Conservation (phyloP, 2,329 filamentous ascomycete species). For the Juglanconis oblonga region DNA sequence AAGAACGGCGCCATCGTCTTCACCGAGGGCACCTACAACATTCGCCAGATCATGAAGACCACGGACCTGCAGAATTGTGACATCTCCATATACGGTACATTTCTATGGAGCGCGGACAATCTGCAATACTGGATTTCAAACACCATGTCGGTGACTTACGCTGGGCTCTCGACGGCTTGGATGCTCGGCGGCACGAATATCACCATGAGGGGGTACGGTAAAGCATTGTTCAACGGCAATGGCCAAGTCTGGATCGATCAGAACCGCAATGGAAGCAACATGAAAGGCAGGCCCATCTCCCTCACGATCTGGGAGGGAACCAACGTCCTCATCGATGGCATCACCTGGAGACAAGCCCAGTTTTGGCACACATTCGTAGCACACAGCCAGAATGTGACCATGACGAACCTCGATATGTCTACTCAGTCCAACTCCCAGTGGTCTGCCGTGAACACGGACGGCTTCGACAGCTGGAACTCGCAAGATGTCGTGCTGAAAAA, state of each 20-base stretch:
- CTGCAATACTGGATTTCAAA: constrained; percentile 47
- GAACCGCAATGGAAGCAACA: constrained; percentile 38
- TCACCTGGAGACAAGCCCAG: constrained; percentile 42
- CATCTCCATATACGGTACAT: constrained; percentile 45
- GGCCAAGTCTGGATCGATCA: constrained; percentile 44
- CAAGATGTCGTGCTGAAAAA: constrained; percentile 42
- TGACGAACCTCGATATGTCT: constrained; percentile 52
- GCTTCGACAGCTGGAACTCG: constrained; percentile 49
- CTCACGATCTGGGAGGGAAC: constrained; percentile 43
- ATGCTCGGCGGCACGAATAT: constrained; percentile 48
- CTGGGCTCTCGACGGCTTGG: constrained; percentile 48
- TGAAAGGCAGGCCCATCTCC: constrained; percentile 41
- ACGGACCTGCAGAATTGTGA: constrained; percentile 42
- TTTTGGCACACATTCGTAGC: constrained; percentile 49
- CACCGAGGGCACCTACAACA: constrained; percentile 44
- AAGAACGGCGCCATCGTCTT: constrained; percentile 49
- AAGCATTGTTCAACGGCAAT: constrained; percentile 43
- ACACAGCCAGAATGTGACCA: constrained; percentile 46
- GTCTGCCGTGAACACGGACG: constrained; percentile 48
- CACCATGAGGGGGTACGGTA: constrained; percentile 44
- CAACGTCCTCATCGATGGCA: constrained; percentile 43
- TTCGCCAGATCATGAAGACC: constrained; percentile 48
- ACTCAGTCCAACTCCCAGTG: constrained; percentile 41
- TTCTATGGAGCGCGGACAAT: constrained; percentile 38
- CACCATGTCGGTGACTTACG: constrained; percentile 44